Conservation (phyloP, 2,329 filamentous ascomycete genomes). For the Elsinoe ampelina region DNA sequence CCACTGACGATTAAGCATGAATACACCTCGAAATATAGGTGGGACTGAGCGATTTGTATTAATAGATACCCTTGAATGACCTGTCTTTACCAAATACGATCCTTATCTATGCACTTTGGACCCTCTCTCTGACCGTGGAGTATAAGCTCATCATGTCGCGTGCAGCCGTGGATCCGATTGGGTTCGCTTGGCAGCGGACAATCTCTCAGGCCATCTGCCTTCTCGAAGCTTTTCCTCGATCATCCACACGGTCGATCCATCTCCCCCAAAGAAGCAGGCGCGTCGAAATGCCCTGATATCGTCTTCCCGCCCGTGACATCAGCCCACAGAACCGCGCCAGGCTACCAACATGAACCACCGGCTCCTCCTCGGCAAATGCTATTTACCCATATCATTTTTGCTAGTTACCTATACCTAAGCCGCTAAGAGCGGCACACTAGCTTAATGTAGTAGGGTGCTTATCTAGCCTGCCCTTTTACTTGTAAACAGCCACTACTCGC, state of each 20-base stretch:
- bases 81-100: neutral
- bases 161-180: neutral
- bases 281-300: neutral
- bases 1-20: neutral
- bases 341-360: neutral
- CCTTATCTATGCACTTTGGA: neutral
- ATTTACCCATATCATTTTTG: no score
- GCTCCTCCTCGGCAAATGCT: neutral
- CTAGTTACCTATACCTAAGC: no score
- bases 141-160: neutral
- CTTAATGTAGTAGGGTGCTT: no score
- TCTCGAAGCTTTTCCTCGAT: slow-evolving; percentile 7
- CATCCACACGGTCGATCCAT: neutral
- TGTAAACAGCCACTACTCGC: no score
- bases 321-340: neutral
- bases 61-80: slow-evolving; percentile 9
- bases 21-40: neutral
- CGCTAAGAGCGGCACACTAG: no score
- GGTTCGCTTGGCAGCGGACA: slow-evolving; percentile 6
- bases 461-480: no score
- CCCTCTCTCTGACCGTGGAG: neutral
- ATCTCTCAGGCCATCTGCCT: neutral
- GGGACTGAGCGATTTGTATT: neutral
- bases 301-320: neutral
- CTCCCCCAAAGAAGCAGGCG: slow-evolving; percentile 6